Evolutionary conservation across 805 yeast genomes (phyloP).

Genomic region (Candida ortonii): DNA sequence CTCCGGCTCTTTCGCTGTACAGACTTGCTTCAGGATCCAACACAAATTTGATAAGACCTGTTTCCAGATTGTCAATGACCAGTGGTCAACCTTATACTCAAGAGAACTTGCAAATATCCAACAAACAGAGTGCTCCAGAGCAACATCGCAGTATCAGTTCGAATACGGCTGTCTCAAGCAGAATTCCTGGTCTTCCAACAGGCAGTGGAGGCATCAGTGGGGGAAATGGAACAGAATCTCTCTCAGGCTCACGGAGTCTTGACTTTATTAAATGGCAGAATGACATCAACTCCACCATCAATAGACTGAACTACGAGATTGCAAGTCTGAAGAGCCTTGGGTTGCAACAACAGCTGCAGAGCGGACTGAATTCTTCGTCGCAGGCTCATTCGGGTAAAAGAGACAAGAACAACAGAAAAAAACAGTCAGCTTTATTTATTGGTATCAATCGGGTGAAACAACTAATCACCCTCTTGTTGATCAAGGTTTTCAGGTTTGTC

Average conservation of each 20-base stretch:
- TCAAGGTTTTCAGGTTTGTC: constrained; percentile 10
- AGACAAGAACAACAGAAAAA: constrained; percentile 3
- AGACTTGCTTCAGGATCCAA: constrained; percentile 31
- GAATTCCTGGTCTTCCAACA: constrained; percentile 9
- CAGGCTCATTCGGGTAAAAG: constrained; percentile 2
- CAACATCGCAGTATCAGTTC: constrained; percentile 20
- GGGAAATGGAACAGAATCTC: constrained; percentile 12
- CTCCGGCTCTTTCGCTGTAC: constrained; percentile 35
- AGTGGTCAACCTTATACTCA: constrained; percentile 11
- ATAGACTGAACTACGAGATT: constrained; percentile 43
- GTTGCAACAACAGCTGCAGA: constrained; percentile 14
- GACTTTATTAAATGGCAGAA: constrained; percentile 54
- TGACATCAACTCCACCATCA: constrained; percentile 47
- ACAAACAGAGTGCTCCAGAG: constrained; percentile 3
- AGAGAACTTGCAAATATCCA: constrained; percentile 3
- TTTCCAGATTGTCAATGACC: constrained; percentile 28
- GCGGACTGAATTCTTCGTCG: constrained; percentile 1
- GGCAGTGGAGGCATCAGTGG: constrained; percentile 12
- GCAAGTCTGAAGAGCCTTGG: constrained; percentile 20
- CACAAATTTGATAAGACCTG: constrained; percentile 28
- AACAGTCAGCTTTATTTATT: constrained; percentile 1
- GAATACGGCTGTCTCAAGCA: constrained; percentile 18
- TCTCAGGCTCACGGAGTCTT: constrained; percentile 23
- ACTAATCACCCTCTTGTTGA: constrained; percentile 8
- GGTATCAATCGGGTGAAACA: constrained; percentile 7